Percentiles rank a stretch among this genome's conserved stretches.
phyloP scores from a whole-genome alignment of 495 filamentous ascomycete genomes.

The Lophiostoma macrostomum region DNA sequence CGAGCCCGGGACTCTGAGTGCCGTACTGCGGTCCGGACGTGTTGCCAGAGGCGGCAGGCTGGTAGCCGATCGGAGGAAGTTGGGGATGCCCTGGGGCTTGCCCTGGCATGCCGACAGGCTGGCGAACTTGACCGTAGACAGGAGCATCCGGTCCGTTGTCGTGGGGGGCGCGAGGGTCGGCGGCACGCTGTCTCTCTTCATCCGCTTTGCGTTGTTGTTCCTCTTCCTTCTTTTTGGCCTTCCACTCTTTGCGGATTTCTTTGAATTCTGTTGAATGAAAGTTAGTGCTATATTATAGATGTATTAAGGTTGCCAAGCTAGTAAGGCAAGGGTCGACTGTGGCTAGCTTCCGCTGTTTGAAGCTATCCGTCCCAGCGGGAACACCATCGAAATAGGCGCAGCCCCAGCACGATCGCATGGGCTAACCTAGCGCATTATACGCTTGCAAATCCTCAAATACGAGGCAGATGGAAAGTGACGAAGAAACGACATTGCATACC shows the following conservation, averaged over 20 bases:
- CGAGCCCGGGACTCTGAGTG: conserved; percentile 55
- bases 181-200: conserved; percentile 78
- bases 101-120: conserved; percentile 15
- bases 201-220: conserved; percentile 84
- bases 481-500: conserved; percentile 56
- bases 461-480: not conserved
- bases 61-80: conserved; percentile 84
- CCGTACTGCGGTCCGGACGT: conserved; percentile 57
- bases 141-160: conserved; percentile 46
- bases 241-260: conserved; percentile 99
- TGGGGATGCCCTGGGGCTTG: conserved; percentile 54
- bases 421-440: conserved; percentile 24
- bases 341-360: conserved; percentile 33
- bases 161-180: conserved; percentile 53
- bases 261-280: conserved; percentile 76
- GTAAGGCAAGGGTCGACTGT: conserved; percentile 31
- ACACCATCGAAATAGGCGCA: conserved; percentile 34
- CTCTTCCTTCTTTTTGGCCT: conserved; percentile 98
- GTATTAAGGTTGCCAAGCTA: conserved; percentile 31
- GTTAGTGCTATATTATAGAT: conserved; percentile 32
- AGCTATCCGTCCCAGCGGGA: conserved; percentile 35
- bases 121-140: conserved; percentile 36
- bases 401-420: conserved; percentile 30
- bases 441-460: conserved; percentile 3
- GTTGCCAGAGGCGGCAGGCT: conserved; percentile 48